Conservation (phyloP, 192 early-diverging fungal genomes). For the Entomortierella lignicola region DNA sequence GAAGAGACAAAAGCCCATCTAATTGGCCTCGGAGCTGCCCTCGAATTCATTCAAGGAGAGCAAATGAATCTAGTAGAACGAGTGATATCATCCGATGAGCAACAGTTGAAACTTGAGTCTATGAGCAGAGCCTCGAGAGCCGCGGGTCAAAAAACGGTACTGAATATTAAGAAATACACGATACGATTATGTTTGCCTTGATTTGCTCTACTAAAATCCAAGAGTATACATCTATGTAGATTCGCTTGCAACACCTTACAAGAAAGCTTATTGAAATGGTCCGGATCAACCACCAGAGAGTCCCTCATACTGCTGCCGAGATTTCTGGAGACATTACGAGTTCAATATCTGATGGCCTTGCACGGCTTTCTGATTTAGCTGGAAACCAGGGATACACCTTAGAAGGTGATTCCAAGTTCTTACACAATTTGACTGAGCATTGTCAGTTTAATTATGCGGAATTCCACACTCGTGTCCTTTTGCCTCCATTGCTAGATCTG, state of each 20-base stretch:
- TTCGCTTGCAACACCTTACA: neutral
- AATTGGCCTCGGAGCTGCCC: slow-evolving; percentile 14
- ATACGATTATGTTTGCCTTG: too few species aligned
- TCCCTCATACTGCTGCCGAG: neutral
- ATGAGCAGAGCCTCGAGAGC: slow-evolving; percentile 22
- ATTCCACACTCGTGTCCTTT: neutral
- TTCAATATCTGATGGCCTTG: slow-evolving; percentile 9
- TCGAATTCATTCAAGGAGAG: slow-evolving; percentile 48
- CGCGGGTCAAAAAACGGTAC: slow-evolving; percentile 30
- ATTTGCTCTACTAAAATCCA: neutral
- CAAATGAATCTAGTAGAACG: slow-evolving; percentile 46
- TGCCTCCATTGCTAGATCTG: too few species aligned
- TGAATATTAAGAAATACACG: too few species aligned
- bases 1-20: slow-evolving; percentile 42
- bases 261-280: slow-evolving; percentile 16
- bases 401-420: slow-evolving; percentile 2
- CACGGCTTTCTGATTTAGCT: slow-evolving; percentile 9
- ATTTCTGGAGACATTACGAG: slow-evolving; percentile 1
- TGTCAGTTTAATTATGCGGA: neutral
- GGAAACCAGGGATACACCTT: slow-evolving; percentile 1
- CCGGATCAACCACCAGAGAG: neutral
- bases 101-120: slow-evolving; percentile 6
- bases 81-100: slow-evolving; percentile 23
- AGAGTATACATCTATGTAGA: neutral
- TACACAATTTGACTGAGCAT: neutral